phyloP scores from a whole-genome alignment of 75 land plant genomes.

The Cryptomeria japonica region DNA sequence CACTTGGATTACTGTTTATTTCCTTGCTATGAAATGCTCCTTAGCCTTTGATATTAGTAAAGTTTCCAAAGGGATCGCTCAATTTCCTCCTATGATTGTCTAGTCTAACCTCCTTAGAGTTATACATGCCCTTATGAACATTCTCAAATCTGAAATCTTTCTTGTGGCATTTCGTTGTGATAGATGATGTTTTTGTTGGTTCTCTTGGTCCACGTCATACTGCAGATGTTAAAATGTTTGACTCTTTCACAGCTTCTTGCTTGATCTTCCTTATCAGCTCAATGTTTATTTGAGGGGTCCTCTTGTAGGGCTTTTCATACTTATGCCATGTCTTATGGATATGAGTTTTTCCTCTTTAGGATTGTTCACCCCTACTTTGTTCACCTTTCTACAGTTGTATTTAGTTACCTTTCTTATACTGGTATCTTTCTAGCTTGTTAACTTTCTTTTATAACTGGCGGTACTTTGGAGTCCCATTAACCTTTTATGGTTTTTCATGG shows the following conservation, averaged over 20 bases:
- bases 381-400: neutral
- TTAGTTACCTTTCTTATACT: neutral
- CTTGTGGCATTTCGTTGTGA: neutral
- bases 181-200: neutral
- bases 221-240: neutral
- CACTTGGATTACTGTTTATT: too few species aligned
- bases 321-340: neutral
- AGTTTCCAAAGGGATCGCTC: neutral
- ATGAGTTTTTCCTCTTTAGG: neutral
- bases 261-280: neutral
- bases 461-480: neutral
- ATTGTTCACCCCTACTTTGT: neutral
- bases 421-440: neutral
- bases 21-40: neutral
- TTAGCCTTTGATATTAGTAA: neutral
- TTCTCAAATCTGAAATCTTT: neutral
- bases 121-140: too few species aligned
- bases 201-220: neutral
- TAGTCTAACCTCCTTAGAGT: neutral
- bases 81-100: neutral
- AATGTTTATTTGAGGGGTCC: neutral
- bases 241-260: neutral
- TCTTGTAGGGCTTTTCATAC: neutral
- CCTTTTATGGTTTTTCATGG: neutral
- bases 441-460: neutral